These are phyloP conservation scores for Morella rubra DNA, from an alignment of 306 rosid species.

Conservation along the genomic window DNA sequence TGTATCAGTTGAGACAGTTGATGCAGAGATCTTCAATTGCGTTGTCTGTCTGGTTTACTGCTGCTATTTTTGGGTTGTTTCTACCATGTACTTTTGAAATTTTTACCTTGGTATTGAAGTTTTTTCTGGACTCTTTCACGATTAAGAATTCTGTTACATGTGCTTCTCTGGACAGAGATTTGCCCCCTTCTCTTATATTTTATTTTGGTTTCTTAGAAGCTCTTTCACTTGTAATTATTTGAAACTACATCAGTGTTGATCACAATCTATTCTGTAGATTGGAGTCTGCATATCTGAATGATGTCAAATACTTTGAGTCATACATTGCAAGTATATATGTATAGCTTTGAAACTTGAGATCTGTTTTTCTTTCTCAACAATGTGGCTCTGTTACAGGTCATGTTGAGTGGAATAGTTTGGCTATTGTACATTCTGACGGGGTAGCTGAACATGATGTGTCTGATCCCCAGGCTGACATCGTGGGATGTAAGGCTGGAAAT, in stretches of 20 bases:
- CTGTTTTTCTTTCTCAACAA: constrained; percentile 2
- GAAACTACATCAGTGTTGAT: not conserved
- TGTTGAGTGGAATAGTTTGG: constrained; percentile 15
- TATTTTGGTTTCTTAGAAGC: not conserved
- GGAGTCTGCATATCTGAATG: not conserved
- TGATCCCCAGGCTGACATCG: constrained; percentile 29
- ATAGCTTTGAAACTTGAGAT: not conserved
- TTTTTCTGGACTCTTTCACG: not conserved
- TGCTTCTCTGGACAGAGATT: not conserved
- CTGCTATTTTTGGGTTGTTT: not conserved
- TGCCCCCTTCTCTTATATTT: not conserved
- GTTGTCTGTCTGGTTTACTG: not conserved
- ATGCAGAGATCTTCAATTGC: not conserved
- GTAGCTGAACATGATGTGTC: constrained; percentile 27
- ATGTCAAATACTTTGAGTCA: not conserved
- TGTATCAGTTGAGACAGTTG: not conserved
- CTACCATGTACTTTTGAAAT: not conserved
- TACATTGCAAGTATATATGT: not conserved
- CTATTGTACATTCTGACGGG: constrained; percentile 49
- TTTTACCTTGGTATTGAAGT: not conserved
- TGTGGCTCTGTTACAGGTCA: constrained; percentile 36
- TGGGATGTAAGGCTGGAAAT: constrained; percentile 66
- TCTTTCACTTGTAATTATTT: not conserved
- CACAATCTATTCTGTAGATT: not conserved
- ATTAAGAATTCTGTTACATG: not conserved